phyloP scores from a whole-genome alignment of 306 rosid species.

The Acacia crassicarpa region DNA sequence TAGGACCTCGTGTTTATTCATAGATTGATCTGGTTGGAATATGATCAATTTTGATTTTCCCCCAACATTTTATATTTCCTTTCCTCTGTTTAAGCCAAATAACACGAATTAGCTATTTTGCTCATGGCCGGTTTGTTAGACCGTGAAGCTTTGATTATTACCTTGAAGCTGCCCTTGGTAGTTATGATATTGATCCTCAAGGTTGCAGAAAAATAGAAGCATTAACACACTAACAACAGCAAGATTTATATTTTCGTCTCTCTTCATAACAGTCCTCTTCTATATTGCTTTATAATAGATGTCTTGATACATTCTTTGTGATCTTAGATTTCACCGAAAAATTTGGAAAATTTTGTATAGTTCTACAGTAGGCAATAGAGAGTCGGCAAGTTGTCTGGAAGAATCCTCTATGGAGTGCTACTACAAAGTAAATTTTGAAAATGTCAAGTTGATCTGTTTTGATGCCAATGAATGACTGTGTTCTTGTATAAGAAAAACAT shows the following conservation, averaged over 20 bases:
- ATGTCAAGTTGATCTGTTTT: neutral
- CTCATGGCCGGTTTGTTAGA: neutral
- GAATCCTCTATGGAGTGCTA: neutral
- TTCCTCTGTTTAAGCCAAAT: neutral
- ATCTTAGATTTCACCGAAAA: neutral
- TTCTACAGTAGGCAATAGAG: neutral
- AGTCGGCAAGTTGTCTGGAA: neutral
- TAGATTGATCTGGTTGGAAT: neutral
- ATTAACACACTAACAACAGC: neutral
- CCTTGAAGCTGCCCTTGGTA: neutral
- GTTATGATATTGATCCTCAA: neutral
- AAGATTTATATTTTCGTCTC: neutral
- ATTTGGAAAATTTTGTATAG: neutral
- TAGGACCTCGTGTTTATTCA: neutral
- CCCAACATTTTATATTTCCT: neutral
- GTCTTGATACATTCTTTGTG: neutral
- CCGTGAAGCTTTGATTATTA: neutral
- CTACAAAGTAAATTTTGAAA: neutral
- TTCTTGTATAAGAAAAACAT: neutral
- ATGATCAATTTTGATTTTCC: neutral
- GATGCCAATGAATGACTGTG: neutral
- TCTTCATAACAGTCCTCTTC: neutral
- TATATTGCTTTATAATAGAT: slow-evolving; percentile 4
- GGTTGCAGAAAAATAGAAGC: neutral
- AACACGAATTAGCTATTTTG: neutral